A percentile compares a stretch with the other conserved stretches of the same genome.
phyloP scores from a whole-genome alignment of 495 filamentous ascomycete species.

The Neurospora sp. region DNA sequence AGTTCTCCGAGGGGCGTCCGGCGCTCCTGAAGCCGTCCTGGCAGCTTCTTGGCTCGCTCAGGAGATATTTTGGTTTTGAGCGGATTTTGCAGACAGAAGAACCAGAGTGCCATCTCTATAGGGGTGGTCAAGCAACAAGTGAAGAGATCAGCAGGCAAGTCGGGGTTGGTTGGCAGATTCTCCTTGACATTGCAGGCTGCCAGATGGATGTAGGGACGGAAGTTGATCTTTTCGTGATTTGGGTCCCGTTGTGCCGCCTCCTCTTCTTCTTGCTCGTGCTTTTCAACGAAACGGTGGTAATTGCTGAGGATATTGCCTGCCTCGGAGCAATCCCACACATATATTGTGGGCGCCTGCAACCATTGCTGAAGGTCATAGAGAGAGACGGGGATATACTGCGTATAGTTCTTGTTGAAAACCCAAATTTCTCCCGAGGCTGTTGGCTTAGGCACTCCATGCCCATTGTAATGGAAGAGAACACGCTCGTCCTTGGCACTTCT shows the following conservation, averaged over 20 bases:
- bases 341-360: slow-evolving; percentile 91
- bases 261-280: slow-evolving; percentile 77
- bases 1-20: slow-evolving; percentile 90
- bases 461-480: slow-evolving; percentile 95
- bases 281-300: slow-evolving; percentile 87
- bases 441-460: slow-evolving; percentile 94
- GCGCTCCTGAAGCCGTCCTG: slow-evolving; percentile 82
- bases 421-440: slow-evolving; percentile 95
- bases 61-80: slow-evolving; percentile 63
- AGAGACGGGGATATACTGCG: slow-evolving; percentile 96
- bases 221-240: slow-evolving; percentile 56
- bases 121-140: slow-evolving; percentile 93
- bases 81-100: slow-evolving; percentile 89
- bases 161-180: slow-evolving; percentile 91
- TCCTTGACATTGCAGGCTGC: slow-evolving; percentile 85
- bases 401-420: slow-evolving; percentile 99
- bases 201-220: slow-evolving; percentile 70
- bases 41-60: slow-evolving; percentile 70
- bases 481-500: slow-evolving; percentile 91
- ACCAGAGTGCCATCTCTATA: slow-evolving; percentile 91
- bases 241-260: slow-evolving; percentile 65
- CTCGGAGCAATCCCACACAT: slow-evolving; percentile 95
- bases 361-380: slow-evolving; percentile 92
- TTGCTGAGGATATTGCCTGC: slow-evolving; percentile 91
- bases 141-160: slow-evolving; percentile 90